Evolutionary conservation across 2,329 filamentous ascomycete genomes (phyloP), one percentile per base, ranked within the genome.

Genomic region (Hypoxylon sp.): DNA sequence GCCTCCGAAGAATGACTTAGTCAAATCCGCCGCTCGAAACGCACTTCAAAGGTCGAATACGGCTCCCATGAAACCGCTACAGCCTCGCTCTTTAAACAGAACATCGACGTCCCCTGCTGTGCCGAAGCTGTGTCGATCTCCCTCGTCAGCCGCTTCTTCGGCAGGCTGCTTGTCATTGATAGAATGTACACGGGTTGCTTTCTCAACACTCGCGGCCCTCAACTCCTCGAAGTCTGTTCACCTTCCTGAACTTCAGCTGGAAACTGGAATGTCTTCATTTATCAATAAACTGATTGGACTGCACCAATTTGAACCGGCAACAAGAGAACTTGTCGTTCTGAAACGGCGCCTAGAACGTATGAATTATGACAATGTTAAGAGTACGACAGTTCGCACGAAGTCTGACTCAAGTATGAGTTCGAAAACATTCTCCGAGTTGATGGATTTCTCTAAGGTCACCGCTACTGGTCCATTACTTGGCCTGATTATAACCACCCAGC

Each of bases 181-280:
- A 11, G 91, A 94, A 78, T 94, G 91, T 72, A 86, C 89, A 5
- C 85, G 90, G 8, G 77, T 87, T 27, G 90, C 90, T 1, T 92
- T 94, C 73, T 80, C 84, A 5, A 88, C 87, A 52, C 80, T 94
- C 39, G 83, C 90, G 52, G 82, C 84, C 27, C 73, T 88, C 23
- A 86, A 91, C 53, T 81, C 84, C 25, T 79, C 84, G 0, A 79
- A 85, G 5, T 82, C 84, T 7, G 79, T 88, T 8, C 79, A 84
- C 8, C 80, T 89, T n/a, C 84, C 87, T 1, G 84, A 86, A 46
- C 79, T 91, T 39, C 91, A 94, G 74, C 77, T 94, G 3, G 92
- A 94, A 74, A 88, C 83, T 63, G 92, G 91, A 57, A 91, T 92
- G 83, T 86, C 90, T 14, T 88, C 89, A 0, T 83, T 94, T 56